Conservation (phyloP, 176 grass and related monocot species). For the Musa schizocarpa region DNA sequence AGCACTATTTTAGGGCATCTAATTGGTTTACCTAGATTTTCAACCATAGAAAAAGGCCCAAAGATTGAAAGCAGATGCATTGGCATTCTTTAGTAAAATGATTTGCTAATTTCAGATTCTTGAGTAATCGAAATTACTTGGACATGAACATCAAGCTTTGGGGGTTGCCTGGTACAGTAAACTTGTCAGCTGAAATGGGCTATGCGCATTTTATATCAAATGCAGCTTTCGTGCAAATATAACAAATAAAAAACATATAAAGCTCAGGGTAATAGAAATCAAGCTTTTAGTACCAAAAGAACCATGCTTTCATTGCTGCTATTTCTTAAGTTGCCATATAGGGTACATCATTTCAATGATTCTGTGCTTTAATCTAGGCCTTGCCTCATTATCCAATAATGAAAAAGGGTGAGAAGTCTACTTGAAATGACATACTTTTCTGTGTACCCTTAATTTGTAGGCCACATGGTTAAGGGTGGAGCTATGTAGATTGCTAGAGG, state of each 20-base stretch:
- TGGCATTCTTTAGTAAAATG: neutral
- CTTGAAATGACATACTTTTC: neutral
- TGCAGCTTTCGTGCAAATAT: neutral
- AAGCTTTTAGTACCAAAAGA: neutral
- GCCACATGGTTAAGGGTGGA: conserved; percentile 86
- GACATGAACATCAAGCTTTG: neutral
- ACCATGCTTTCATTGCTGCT: too few relatives aligned
- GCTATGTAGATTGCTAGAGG: conserved; percentile 78
- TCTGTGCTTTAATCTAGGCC: neutral
- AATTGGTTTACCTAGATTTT: neutral
- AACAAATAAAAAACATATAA: neutral
- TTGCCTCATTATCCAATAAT: neutral
- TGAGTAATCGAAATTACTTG: too few relatives aligned
- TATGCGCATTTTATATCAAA: neutral
- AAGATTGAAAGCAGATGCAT: neutral
- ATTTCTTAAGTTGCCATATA: too few relatives aligned
- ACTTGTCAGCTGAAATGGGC: neutral
- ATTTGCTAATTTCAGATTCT: neutral
- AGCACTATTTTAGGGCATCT: neutral
- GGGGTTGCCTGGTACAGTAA: neutral
- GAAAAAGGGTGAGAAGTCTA: neutral
- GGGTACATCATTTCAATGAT: too few relatives aligned
- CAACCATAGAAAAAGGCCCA: neutral
- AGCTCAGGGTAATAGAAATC: neutral
- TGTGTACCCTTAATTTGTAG: conserved; percentile 27